Base-by-base conservation (phyloP, 108 stramenopile genomes). In the Cyclotella sp. region DNA sequence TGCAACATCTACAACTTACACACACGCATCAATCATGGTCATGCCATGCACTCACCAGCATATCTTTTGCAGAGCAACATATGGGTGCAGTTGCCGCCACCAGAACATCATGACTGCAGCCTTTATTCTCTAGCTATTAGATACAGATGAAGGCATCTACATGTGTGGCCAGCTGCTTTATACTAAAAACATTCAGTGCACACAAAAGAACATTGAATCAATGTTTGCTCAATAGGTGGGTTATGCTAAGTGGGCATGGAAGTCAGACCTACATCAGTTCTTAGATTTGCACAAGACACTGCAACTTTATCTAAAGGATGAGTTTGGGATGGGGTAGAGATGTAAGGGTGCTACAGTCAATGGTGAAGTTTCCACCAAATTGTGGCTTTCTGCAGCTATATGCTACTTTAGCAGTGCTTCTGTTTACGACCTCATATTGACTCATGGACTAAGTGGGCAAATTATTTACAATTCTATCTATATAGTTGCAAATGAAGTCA, bases 321-420 rank as follows among this genome's bases (percentile, higher is more conserved):
- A 53, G n/a, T 53, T 53, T 19, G 52, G 52, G 6, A 19, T 19
- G 15, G 11, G 18, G 7, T 7, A 18, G 7, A 53, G 52, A 19
- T 14, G 18, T 7, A 12, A 19, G 21, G 44, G 44, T 45, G 9
- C 44, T 45, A 45, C 44, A 12, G 18, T 19, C 9, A 53, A 53
- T 53, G 52, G 52, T 6, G 6, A 7, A 19, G n/a, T 53, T 18
- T 19, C 52, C n/a, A n/a, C n/a, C n/a, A n/a, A n/a, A n/a, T n/a
- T n/a, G n/a, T n/a, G n/a, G n/a, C n/a, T n/a, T n/a, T n/a, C 59
- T 59, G 27, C 26, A 19, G 68, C 77, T 8, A 24, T 78, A 47
- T 58, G 70, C 28, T 78, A 46, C 29, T 78, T 78, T 51, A 58
- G 59, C 39, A 70, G 77, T 7, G 77, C 46, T 6, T 16, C 59